Conservation (phyloP, 305 asterid species). For the Solanum hybrid region DNA sequence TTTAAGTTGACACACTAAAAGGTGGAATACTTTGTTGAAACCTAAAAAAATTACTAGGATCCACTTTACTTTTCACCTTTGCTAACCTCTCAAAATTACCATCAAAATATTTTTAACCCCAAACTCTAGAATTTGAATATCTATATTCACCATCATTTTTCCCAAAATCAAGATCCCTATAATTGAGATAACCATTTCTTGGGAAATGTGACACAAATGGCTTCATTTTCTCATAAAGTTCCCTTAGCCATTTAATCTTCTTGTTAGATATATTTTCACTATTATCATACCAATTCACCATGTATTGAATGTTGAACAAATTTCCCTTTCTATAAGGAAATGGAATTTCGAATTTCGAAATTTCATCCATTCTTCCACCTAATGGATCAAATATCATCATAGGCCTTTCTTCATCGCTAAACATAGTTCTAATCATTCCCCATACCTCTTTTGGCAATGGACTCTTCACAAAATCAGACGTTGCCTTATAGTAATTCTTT, state of each 20-base stretch:
- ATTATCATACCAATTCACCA: constrained; percentile 21
- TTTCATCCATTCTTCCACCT: constrained; percentile 38
- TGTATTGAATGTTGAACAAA: constrained; percentile 28
- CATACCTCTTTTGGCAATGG: constrained; percentile 24
- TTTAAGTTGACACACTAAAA: not conserved
- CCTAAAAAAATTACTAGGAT: constrained; percentile 32
- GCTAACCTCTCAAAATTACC: constrained; percentile 35
- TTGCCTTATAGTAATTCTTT: constrained; percentile 16
- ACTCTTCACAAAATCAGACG: constrained; percentile 26
- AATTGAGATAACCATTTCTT: constrained; percentile 28
- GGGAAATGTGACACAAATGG: constrained; percentile 28
- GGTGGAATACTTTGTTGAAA: constrained; percentile 39
- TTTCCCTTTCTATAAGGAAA: constrained; percentile 39
- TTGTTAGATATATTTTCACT: not conserved
- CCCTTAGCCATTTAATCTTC: constrained; percentile 29
- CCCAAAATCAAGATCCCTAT: constrained; percentile 44
- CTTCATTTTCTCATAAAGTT: constrained; percentile 15
- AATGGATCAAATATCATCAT: constrained; percentile 31
- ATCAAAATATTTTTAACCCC: constrained; percentile 39
- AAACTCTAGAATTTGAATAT: constrained; percentile 17
- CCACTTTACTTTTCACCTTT: constrained; percentile 26
- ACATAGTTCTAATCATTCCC: constrained; percentile 13
- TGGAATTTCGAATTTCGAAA: constrained; percentile 21
- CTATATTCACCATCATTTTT: constrained; percentile 11
- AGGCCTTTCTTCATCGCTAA: constrained; percentile 10